Evolutionary conservation across 495 filamentous ascomycete genomes (phyloP).

Genomic region (Daldinia concentrica): DNA sequence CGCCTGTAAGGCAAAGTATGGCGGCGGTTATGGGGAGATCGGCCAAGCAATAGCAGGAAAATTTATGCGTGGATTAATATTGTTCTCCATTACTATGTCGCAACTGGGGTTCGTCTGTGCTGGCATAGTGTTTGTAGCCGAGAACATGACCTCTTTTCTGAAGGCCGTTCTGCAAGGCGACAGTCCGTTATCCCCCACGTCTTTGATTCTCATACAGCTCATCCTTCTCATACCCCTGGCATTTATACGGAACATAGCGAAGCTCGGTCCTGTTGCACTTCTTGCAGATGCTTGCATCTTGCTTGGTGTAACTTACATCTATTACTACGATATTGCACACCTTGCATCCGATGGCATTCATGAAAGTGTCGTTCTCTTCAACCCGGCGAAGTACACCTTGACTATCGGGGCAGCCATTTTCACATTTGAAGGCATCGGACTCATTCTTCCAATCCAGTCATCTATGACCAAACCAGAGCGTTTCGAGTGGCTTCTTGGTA

Average conservation of each 20-base stretch:
- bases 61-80: constrained; percentile 61
- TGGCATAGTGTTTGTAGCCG: constrained; percentile 71
- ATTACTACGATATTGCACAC: constrained; percentile 65
- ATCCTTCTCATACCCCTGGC: constrained; percentile 65
- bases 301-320: constrained; percentile 71
- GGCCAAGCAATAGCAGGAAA: constrained; percentile 63
- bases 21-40: constrained; percentile 71
- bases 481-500: constrained; percentile 65
- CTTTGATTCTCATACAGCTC: constrained; percentile 66
- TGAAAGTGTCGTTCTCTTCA: constrained; percentile 65
- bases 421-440: constrained; percentile 73
- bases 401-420: constrained; percentile 72
- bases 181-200: constrained; percentile 53
- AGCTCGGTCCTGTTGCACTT: constrained; percentile 67
- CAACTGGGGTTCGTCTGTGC: constrained; percentile 75
- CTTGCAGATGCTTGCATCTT: constrained; percentile 71
- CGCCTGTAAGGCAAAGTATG: constrained; percentile 60
- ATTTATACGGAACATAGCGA: constrained; percentile 71
- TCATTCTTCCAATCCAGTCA: constrained; percentile 71
- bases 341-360: constrained; percentile 58
- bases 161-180: constrained; percentile 57
- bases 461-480: constrained; percentile 68
- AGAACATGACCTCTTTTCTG: constrained; percentile 67
- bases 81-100: constrained; percentile 69
- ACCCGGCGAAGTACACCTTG: constrained; percentile 67